Conservation (phyloP, 2,329 filamentous ascomycete species). For the Intubia oerlemansii region DNA sequence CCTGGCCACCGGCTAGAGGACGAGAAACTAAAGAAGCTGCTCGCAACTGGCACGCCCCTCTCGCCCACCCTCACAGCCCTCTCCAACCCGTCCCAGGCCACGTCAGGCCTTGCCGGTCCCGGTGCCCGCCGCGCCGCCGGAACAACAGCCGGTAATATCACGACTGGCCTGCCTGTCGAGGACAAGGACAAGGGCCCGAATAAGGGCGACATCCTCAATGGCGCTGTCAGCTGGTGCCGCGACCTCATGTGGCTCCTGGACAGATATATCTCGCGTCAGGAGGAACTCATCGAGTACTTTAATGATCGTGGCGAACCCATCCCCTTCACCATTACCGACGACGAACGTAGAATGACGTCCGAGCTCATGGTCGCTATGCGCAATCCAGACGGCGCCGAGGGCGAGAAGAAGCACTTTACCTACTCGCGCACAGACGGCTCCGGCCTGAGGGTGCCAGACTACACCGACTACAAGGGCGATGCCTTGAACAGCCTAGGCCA, state of each 20-base stretch:
- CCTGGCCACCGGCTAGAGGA: constrained; percentile 85
- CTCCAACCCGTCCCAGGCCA: constrained; percentile 51
- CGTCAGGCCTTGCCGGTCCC: constrained; percentile 69
- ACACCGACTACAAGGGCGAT: constrained; percentile 81
- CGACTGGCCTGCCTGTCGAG: constrained; percentile 76
- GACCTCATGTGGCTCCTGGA: constrained; percentile 96
- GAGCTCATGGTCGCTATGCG: constrained; percentile 74
- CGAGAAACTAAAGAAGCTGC: constrained; percentile 88
- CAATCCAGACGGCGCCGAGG: constrained; percentile 39
- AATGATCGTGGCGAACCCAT: constrained; percentile 50
- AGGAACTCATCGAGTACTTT: constrained; percentile 62
- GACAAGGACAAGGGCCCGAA: constrained; percentile 98
- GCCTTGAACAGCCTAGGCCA: constrained; percentile 30
- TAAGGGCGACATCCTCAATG: constrained; percentile 96
- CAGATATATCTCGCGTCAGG: constrained; percentile 71
- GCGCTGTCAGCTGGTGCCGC: constrained; percentile 88
- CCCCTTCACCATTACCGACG: constrained; percentile 69
- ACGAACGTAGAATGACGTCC: constrained; percentile 87
- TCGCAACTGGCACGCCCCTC: constrained; percentile 76
- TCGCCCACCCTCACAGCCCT: constrained; percentile 61
- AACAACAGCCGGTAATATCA: constrained; percentile 57
- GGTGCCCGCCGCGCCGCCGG: constrained; percentile 62
- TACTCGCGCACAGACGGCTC: constrained; percentile 72
- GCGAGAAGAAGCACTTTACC: constrained; percentile 27
- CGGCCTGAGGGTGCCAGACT: constrained; percentile 75